phyloP scores from a whole-genome alignment of 345 rosid species.

The Syzygium aqueum region DNA sequence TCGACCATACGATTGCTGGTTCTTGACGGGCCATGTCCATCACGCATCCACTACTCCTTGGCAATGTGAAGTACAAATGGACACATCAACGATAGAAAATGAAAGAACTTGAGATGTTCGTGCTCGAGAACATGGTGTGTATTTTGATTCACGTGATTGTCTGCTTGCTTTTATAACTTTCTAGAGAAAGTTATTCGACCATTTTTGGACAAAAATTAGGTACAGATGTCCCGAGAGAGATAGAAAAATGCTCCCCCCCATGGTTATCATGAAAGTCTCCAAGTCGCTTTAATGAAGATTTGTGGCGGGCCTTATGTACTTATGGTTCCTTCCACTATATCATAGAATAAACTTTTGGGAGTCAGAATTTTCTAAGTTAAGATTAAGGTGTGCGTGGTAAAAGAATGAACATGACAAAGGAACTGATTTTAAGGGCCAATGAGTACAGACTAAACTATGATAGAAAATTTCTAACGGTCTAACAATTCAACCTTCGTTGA shows the following conservation, averaged over 20 bases:
- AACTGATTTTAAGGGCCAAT: not conserved
- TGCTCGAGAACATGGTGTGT: not conserved
- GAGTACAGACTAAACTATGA: not conserved
- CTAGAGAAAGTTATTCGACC: not conserved
- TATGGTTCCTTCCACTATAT: not conserved
- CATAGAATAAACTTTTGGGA: not conserved
- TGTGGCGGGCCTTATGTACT: not conserved
- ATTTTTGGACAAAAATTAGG: not conserved
- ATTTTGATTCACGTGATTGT: too few species aligned
- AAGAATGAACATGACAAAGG: not conserved
- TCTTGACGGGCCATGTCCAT: not conserved
- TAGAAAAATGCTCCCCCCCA: not conserved
- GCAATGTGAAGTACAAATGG: not conserved
- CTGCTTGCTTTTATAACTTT: not conserved
- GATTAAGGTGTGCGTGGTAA: not conserved
- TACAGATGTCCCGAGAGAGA: not conserved
- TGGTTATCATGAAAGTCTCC: not conserved
- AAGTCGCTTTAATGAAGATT: not conserved
- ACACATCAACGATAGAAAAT: not conserved
- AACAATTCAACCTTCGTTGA: too few species aligned
- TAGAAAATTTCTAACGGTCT: too few species aligned
- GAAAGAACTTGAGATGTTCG: not conserved
- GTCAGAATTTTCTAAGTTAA: not conserved
- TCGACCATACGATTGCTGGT: not conserved
- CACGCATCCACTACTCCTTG: not conserved